These are phyloP conservation scores for Curvularia sp. DNA, from an alignment of 2,329 filamentous ascomycete genomes.

Conservation along the genomic window DNA sequence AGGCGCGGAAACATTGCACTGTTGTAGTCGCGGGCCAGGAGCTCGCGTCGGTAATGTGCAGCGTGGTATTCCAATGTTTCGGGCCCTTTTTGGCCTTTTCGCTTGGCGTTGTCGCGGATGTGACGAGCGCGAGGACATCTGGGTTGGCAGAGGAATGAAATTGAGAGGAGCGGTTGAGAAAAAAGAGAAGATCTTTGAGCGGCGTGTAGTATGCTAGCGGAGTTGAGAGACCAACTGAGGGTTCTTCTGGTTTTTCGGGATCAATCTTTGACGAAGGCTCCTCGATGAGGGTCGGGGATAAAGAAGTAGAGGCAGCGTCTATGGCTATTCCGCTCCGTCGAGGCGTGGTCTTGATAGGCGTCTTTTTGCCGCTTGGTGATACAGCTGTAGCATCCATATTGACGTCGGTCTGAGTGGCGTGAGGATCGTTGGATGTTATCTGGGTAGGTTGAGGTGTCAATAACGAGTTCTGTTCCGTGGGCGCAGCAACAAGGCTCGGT, in stretches of 20 bases:
- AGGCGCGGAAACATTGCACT: conserved; percentile 56
- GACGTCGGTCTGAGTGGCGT: conserved; percentile 31
- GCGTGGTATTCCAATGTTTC: conserved; percentile 54
- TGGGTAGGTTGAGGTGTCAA: conserved; percentile 52
- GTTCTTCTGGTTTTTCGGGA: conserved; percentile 19
- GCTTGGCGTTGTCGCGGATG: conserved; percentile 41
- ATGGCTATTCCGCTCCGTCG: conserved; percentile 20
- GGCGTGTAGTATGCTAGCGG: conserved; percentile 56
- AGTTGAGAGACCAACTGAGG: conserved; percentile 52
- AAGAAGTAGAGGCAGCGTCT: conserved; percentile 19
- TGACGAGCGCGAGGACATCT: conserved; percentile 57
- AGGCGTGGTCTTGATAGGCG: conserved; percentile 17
- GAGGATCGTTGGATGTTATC: conserved; percentile 28
- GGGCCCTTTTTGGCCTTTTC: conserved; percentile 53
- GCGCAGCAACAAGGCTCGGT: conserved; percentile 6
- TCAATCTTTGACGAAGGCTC: conserved; percentile 26
- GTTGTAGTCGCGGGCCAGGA: conserved; percentile 33
- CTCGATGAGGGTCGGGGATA: conserved; percentile 15
- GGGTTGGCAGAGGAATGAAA: conserved; percentile 48
- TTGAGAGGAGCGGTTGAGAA: conserved; percentile 51
- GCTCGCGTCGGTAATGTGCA: conserved; percentile 52
- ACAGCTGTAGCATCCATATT: conserved; percentile 12
- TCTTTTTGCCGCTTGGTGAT: conserved; percentile 5
- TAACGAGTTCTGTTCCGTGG: conserved; percentile 37
- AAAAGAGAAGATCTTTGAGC: conserved; percentile 49